Evolutionary conservation across 2,329 filamentous ascomycete genomes (phyloP).

Genomic region (Aspergillus fructus): DNA sequence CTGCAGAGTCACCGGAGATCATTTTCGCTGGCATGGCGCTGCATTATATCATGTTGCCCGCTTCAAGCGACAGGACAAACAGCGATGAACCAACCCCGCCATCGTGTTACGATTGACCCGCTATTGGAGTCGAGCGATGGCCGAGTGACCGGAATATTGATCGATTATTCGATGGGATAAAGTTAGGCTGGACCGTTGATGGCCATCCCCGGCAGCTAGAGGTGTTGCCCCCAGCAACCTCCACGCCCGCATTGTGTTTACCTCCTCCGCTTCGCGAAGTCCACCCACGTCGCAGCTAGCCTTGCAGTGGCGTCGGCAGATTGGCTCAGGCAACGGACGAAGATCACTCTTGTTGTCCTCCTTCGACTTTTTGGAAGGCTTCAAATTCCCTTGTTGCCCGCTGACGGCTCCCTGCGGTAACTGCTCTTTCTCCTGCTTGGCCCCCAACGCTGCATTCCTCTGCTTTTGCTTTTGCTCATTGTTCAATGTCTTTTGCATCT

Average conservation of each 20-base stretch:
- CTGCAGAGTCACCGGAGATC: not conserved
- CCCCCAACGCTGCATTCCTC: constrained; percentile 5
- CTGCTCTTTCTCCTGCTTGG: constrained; percentile 12
- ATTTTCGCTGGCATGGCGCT: not conserved
- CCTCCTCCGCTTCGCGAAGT: constrained; percentile 22
- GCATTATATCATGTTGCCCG: not conserved
- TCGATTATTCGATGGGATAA: constrained; percentile 7
- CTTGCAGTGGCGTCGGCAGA: constrained; percentile 20
- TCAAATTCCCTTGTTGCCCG: constrained; percentile 31
- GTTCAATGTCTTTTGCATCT: constrained; percentile 17
- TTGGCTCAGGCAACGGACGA: constrained; percentile 17
- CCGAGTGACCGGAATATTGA: not conserved
- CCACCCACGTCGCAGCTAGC: constrained; percentile 23
- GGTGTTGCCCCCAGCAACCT: constrained; percentile 35
- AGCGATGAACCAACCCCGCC: not conserved
- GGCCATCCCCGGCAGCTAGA: constrained; percentile 22
- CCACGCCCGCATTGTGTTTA: constrained; percentile 33
- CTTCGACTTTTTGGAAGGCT: constrained; percentile 21
- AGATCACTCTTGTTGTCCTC: constrained; percentile 27
- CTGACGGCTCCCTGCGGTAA: constrained; percentile 14
- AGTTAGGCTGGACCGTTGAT: not conserved
- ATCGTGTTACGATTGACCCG: constrained; percentile 1
- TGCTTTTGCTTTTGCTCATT: constrained; percentile 8
- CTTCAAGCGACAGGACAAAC: not conserved
- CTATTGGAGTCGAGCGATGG: not conserved